These are phyloP conservation scores for Nannizziopsis barbatae DNA, from an alignment of 2,329 filamentous ascomycete species.

Conservation along the genomic window DNA sequence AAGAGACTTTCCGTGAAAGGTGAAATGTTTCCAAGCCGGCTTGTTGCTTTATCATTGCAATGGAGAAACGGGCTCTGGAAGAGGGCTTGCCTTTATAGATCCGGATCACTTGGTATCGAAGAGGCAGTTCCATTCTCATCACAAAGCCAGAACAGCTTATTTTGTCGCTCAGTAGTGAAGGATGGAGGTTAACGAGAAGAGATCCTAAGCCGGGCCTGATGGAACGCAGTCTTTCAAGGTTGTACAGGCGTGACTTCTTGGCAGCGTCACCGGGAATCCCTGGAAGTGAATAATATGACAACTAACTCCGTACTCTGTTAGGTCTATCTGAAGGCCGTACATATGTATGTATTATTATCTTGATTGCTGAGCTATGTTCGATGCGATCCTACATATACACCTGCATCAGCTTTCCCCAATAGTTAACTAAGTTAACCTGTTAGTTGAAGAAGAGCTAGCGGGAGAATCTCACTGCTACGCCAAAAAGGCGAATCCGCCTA, in stretches of 20 bases:
- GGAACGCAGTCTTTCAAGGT: neutral
- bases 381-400: too few species aligned
- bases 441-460: too few species aligned
- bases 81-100: conserved; percentile 67
- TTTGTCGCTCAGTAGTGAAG: neutral
- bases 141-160: neutral
- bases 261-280: neutral
- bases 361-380: too few species aligned
- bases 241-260: neutral
- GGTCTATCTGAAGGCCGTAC: too few species aligned
- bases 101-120: conserved; percentile 67
- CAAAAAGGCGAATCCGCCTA: too few species aligned
- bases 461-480: too few species aligned
- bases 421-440: too few species aligned
- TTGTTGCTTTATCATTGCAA: neutral
- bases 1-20: neutral
- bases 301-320: too few species aligned
- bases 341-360: too few species aligned
- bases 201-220: neutral
- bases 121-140: conserved; percentile 39
- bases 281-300: too few species aligned
- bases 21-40: neutral
- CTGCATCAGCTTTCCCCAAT: too few species aligned
- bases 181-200: neutral
- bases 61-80: too few species aligned